phyloP scores from a whole-genome alignment of 108 stramenopile genomes.

The Aurantiochytrium sp. region DNA sequence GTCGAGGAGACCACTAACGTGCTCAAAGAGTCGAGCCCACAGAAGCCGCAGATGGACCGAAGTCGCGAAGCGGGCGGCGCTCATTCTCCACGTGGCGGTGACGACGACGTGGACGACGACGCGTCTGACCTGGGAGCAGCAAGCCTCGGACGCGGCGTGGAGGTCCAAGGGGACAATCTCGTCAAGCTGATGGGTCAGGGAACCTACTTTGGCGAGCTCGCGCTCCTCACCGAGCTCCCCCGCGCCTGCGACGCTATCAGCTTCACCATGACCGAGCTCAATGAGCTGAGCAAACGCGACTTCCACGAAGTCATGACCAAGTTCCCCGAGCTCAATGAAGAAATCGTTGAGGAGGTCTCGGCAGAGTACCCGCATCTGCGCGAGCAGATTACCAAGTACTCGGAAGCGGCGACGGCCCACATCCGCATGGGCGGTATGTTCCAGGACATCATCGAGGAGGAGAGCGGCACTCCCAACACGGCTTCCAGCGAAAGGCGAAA shows the following conservation, averaged over 20 bases:
- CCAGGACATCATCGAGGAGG: too few relatives aligned
- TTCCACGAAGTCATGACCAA: constrained; percentile 3
- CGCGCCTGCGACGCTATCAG: background rate
- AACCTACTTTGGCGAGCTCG: constrained; percentile 19
- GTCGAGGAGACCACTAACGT: too few relatives aligned
- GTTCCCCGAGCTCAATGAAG: background rate
- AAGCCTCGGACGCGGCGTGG: background rate
- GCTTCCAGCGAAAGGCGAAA: background rate
- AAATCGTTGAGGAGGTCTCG: constrained; percentile 1
- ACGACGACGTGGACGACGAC: too few relatives aligned
- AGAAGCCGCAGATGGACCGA: too few relatives aligned
- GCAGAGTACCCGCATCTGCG: constrained; percentile 9
- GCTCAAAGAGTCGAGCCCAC: too few relatives aligned
- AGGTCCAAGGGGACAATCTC: background rate
- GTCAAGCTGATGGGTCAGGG: background rate
- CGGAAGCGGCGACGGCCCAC: background rate
- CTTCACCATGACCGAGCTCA: background rate
- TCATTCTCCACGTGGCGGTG: too few relatives aligned
- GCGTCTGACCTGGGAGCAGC: too few relatives aligned
- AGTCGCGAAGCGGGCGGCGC: too few relatives aligned
- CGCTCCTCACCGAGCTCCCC: background rate
- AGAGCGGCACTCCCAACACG: too few relatives aligned
- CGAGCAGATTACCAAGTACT: background rate
- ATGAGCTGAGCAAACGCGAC: background rate
- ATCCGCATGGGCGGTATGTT: too few relatives aligned